These are phyloP conservation scores for Delphinella strobiligena DNA, from an alignment of 2,329 filamentous ascomycete species.

Conservation along the genomic window DNA sequence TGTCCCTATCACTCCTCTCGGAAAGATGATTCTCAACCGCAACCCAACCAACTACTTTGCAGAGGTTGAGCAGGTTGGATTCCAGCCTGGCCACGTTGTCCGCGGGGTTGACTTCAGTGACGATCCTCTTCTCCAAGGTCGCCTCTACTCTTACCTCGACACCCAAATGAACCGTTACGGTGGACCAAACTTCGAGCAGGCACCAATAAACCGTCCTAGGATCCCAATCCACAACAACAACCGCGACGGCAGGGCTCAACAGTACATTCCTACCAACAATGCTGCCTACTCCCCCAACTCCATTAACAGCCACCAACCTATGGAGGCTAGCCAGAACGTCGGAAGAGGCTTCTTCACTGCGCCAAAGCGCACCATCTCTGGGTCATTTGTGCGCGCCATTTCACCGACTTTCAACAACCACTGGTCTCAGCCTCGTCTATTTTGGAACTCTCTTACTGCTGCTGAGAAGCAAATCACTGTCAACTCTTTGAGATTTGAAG, in stretches of 20 bases:
- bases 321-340: slow-evolving; percentile 56
- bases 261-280: slow-evolving; percentile 50
- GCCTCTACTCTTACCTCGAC: slow-evolving; percentile 52
- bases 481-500: slow-evolving; percentile 52
- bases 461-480: slow-evolving; percentile 51
- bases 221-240: slow-evolving; percentile 18
- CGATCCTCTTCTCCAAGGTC: slow-evolving; percentile 43
- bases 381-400: slow-evolving; percentile 3
- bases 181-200: slow-evolving; percentile 38
- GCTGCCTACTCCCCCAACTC: slow-evolving; percentile 69
- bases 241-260: slow-evolving; percentile 24
- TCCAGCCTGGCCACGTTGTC: slow-evolving; percentile 49
- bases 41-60: slow-evolving; percentile 51
- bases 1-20: slow-evolving; percentile 49
- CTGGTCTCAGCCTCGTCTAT: slow-evolving; percentile 61
- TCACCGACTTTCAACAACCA: slow-evolving; percentile 68
- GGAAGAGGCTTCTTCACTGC: slow-evolving; percentile 28
- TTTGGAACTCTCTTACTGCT: slow-evolving; percentile 59
- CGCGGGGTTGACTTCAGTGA: slow-evolving; percentile 5
- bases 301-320: slow-evolving; percentile 47
- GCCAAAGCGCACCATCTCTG: slow-evolving; percentile 3
- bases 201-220: slow-evolving; percentile 11
- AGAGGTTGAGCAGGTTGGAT: slow-evolving; percentile 51
- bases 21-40: slow-evolving; percentile 28
- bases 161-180: slow-evolving; percentile 32